Evolutionary conservation across 2,329 filamentous ascomycete species (phyloP), one percentile per base, ranked within the genome.

Genomic region (Xylariaceae sp.): DNA sequence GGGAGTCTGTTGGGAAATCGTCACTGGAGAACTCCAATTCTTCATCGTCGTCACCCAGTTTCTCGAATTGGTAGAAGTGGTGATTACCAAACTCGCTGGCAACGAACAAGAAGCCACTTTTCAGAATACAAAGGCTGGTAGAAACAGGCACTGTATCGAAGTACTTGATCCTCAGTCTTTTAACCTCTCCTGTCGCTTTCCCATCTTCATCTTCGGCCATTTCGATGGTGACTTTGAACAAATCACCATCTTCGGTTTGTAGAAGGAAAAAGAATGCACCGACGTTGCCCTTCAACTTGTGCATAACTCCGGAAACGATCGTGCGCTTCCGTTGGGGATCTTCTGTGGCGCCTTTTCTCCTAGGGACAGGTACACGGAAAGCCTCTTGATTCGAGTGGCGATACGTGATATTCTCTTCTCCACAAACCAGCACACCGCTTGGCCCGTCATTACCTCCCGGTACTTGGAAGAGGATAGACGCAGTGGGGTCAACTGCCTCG

Each of bases 191-290:
- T 1, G 89, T 93, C 1, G 86, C 77, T 54, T 90, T 86, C 12
- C 88, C 90, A 43, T 88, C 82, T 1, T 87, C 82, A 62, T 96
- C 89, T 61, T 92, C 87, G 10, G 86, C 80, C 85, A 97, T 93
- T 58, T 97, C 91, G 54, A 99, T 85, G 0, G 88, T 97, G 45
- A 97, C 82, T 69, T 97, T 97, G 80, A 99, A 97, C 6, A 99
- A 77, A 69, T 99, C 95, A n/a, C 94, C 94, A 68, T 99, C 95
- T 52, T 99, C 94, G 0, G 89, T 91, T 69, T 99, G 94, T 1
- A 99, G 75, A 2, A 99, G 81, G 69, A 97, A 96, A 76, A 99
- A 99, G 74, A 99, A 99, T 1, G 92, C 91, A 28, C 91, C 91
- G 6, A 78, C 79, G 53, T 79, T 86, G 54, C 84, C 83, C 64